These are phyloP conservation scores for Ogataea pini DNA, from an alignment of 805 yeast species.

Conservation along the genomic window DNA sequence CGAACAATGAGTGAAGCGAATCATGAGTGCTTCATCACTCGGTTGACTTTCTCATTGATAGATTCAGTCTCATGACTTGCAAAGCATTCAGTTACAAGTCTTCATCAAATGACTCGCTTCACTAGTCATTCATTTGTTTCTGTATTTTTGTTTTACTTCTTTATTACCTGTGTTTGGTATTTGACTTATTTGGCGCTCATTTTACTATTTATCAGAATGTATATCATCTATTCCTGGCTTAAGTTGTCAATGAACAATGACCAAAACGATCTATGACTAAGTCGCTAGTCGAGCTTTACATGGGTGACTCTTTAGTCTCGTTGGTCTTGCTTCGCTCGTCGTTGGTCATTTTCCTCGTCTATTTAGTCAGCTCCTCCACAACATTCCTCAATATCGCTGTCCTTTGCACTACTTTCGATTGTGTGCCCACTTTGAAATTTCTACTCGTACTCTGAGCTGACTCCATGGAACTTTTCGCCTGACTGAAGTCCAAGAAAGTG, in stretches of 20 bases:
- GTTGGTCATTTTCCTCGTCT: background rate
- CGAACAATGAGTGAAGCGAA: too few species aligned
- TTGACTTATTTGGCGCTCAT: background rate
- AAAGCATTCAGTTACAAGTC: too few species aligned
- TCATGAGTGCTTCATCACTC: too few species aligned
- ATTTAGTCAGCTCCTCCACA: slow-evolving; percentile 16
- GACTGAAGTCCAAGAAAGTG: slow-evolving; percentile 15
- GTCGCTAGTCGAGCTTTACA: too few species aligned
- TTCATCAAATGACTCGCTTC: too few species aligned
- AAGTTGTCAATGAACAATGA: too few species aligned
- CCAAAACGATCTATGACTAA: too few species aligned
- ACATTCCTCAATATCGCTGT: slow-evolving; percentile 23
- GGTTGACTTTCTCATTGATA: background rate
- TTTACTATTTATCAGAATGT: background rate
- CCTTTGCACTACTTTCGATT: slow-evolving; percentile 19
- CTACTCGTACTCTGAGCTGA: background rate
- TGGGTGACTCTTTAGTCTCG: too few species aligned
- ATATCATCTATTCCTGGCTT: background rate
- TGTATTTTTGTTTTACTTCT: background rate
- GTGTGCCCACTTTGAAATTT: slow-evolving; percentile 11
- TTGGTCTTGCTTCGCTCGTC: too few species aligned
- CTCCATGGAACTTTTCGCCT: background rate
- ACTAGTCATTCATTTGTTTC: background rate
- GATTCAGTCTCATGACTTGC: too few species aligned
- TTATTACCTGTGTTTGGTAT: background rate